Conservation (phyloP, 2,329 filamentous ascomycete genomes). For the Erysiphe neolycopersici region DNA sequence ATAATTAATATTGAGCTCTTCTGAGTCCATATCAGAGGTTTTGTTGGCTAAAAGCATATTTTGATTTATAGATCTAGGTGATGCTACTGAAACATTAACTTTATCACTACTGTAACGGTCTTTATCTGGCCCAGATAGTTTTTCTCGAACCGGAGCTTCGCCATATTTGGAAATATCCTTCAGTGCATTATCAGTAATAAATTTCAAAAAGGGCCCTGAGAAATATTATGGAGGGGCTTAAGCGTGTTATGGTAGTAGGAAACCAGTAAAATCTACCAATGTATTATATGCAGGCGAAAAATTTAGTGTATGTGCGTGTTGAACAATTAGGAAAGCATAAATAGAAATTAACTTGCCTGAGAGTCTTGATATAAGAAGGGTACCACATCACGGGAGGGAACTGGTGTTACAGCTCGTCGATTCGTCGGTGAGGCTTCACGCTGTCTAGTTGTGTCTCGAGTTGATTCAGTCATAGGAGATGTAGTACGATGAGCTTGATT, state of each 20-base stretch:
- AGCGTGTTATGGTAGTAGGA: too few species aligned
- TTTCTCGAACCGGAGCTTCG: slow-evolving; percentile 48
- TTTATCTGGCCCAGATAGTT: slow-evolving; percentile 40
- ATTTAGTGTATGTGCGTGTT: too few species aligned
- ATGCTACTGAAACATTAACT: slow-evolving; percentile 25
- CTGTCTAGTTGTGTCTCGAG: slow-evolving; percentile 21
- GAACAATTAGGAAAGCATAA: too few species aligned
- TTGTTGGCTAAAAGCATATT: neutral
- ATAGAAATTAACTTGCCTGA: slow-evolving; percentile 27
- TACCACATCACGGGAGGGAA: slow-evolving; percentile 76
- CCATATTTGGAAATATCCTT: slow-evolving; percentile 54
- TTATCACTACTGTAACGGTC: slow-evolving; percentile 30
- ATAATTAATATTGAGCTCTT: slow-evolving; percentile 30
- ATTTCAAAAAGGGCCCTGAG: neutral
- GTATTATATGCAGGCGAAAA: too few species aligned
- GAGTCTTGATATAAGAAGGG: slow-evolving; percentile 90
- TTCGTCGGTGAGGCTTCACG: slow-evolving; percentile 48
- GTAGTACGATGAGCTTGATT: slow-evolving; percentile 49
- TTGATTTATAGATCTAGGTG: slow-evolving; percentile 9
- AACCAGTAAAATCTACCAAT: too few species aligned
- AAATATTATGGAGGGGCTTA: neutral
- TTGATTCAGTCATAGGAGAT: slow-evolving; percentile 45
- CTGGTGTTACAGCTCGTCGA: slow-evolving; percentile 58
- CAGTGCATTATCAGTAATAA: neutral
- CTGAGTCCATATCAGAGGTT: slow-evolving; percentile 25